Base-by-base conservation (phyloP, 2,329 filamentous ascomycete species). In the Xylariaceae sp. region DNA sequence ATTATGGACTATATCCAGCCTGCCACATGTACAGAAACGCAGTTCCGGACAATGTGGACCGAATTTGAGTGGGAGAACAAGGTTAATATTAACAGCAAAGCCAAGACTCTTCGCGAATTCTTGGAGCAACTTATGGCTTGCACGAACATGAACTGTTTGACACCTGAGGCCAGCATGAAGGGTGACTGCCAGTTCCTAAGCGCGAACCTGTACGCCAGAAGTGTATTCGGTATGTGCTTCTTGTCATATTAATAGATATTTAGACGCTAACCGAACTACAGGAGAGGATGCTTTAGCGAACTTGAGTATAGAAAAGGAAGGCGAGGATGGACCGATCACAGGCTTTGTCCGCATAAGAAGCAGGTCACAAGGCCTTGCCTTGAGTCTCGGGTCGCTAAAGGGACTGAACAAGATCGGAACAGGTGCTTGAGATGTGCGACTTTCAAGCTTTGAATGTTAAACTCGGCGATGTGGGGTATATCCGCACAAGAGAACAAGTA, bases 31-130 rank as follows among this genome's bases (percentile, higher is more conserved):
- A 95, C 92, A 4, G 95, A 99, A 81, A 97, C 94, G 9, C 92
- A 98, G 71, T 99, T 99, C 87, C 87, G 95, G 58, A 96, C 92
- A n/a, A 99, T 99, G 95, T 99, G 95, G 95, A 99, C 95, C 33
- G 95, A 99, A 73, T 99, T 99, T 66, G 95, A 99, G 74, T 99
- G 95, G 95, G 95, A 99, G 82, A 99, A 99, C 80, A 99, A 99
- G 85, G 94, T 99, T 76, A 99, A 99, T 79, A 98, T 99, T 79
- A 97, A 97, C 78, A 96, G 91, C 63, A 98, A 97, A 82, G 92
- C 91, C 65, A 96, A 94, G 80, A 89, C 86, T 24, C 82, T 99
- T 60, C 87, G 94, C 46, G 92, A 96, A 17, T 99, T 99, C 85
- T 79, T 99, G 63, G 89, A 91, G 67, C 89, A 96, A 73, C 81